A percentile compares a stretch with the other conserved stretches of the same genome.
Conservation (phyloP, 805 yeast genomes). For the Danielozyma ontarioensis region DNA sequence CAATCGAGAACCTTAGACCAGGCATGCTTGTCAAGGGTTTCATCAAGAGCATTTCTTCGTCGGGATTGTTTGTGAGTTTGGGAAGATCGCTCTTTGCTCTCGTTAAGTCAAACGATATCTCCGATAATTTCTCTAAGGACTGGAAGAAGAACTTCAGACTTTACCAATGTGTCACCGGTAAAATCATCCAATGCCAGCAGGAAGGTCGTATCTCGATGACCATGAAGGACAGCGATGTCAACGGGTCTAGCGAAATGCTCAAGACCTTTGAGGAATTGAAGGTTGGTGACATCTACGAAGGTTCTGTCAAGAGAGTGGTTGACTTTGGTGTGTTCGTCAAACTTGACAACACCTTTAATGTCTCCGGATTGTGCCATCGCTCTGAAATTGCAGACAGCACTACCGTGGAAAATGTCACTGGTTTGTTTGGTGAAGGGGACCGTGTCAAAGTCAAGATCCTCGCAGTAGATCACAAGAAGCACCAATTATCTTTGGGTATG, state of each 20-base stretch:
- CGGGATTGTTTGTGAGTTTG: conserved; percentile 73
- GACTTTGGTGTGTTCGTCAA: conserved; percentile 91
- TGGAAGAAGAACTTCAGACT: conserved; percentile 77
- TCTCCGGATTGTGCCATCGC: conserved; percentile 85
- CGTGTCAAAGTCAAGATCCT: conserved; percentile 81
- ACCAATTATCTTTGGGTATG: conserved; percentile 83
- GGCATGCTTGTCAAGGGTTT: conserved; percentile 83
- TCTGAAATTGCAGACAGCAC: conserved; percentile 74
- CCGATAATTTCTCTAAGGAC: conserved; percentile 76
- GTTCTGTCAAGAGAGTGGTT: conserved; percentile 68
- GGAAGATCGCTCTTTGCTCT: conserved; percentile 71
- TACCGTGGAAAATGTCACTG: conserved; percentile 46
- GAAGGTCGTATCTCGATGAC: conserved; percentile 70
- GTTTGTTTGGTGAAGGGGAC: conserved; percentile 84
- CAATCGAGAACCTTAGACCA: conserved; percentile 49
- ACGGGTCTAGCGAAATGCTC: conserved; percentile 56
- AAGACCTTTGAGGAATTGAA: conserved; percentile 64
- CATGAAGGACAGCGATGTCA: conserved; percentile 73
- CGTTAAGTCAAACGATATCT: conserved; percentile 73
- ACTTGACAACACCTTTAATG: conserved; percentile 65
- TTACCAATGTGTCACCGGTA: conserved; percentile 72
- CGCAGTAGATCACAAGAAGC: conserved; percentile 56
- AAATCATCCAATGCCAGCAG: conserved; percentile 56
- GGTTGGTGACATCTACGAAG: conserved; percentile 70
- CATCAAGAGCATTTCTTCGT: conserved; percentile 65